Conservation (phyloP, 2,329 filamentous ascomycete genomes). For the Exophiala sp. region DNA sequence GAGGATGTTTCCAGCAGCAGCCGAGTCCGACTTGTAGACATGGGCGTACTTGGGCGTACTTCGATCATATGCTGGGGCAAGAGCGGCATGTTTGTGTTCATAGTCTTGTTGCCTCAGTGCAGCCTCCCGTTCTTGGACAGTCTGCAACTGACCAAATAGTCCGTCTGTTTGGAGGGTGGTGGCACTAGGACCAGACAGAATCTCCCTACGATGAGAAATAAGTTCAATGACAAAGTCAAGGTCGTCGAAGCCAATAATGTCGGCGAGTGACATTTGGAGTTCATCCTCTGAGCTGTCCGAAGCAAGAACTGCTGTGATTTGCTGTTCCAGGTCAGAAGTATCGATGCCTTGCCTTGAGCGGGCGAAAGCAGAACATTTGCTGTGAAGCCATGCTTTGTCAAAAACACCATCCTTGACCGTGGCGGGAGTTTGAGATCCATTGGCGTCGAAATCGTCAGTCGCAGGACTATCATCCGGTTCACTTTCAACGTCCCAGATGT, state of each 20-base stretch:
- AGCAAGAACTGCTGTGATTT: constrained; percentile 70
- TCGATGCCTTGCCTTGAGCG: constrained; percentile 63
- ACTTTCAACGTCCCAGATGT: constrained; percentile 85
- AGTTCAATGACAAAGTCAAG: constrained; percentile 89
- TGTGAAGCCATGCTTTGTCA: constrained; percentile 66
- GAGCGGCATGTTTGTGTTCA: constrained; percentile 73
- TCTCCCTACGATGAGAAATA: constrained; percentile 70
- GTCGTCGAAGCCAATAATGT: constrained; percentile 89
- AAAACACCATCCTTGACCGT: constrained; percentile 40
- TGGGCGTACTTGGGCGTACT: constrained; percentile 81
- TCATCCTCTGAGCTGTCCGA: constrained; percentile 74
- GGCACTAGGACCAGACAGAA: constrained; percentile 49
- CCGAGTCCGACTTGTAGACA: constrained; percentile 68
- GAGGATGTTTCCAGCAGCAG: constrained; percentile 81
- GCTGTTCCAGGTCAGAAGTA: constrained; percentile 67
- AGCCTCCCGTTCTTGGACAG: constrained; percentile 72
- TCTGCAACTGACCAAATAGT: constrained; percentile 60
- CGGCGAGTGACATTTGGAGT: constrained; percentile 83
- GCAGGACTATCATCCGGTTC: constrained; percentile 22
- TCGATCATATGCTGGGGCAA: constrained; percentile 68
- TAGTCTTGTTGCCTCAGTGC: constrained; percentile 71
- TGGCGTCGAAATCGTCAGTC: constrained; percentile 59
- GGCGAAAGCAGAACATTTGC: constrained; percentile 66
- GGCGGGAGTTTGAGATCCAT: constrained; percentile 37
- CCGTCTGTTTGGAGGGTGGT: constrained; percentile 40